These are phyloP conservation scores for Ascocoryne sarcoides DNA, from an alignment of 2,329 filamentous ascomycete species.

Conservation along the genomic window DNA sequence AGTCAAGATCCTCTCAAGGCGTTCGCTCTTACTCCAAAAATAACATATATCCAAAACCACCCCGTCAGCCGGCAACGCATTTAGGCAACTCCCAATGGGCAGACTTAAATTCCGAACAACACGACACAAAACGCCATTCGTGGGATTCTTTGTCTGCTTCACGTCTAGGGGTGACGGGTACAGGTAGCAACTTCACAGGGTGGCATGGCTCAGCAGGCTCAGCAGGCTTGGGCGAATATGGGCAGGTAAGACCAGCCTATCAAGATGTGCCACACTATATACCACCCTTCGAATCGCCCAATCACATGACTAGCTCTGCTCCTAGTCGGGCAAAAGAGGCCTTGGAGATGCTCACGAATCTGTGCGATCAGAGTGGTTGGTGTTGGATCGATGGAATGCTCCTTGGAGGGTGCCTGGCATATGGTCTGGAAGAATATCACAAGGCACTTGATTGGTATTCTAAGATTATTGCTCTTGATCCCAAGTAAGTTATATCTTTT, in stretches of 20 bases:
- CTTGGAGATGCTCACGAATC: constrained; percentile 59
- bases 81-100: constrained; percentile 16
- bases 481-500: constrained; percentile 38
- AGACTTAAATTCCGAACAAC: constrained; percentile 5
- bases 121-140: background rate
- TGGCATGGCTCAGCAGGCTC: constrained; percentile 14
- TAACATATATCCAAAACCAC: constrained; percentile 44
- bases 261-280: constrained; percentile 24
- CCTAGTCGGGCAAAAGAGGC: constrained; percentile 48
- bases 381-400: constrained; percentile 91
- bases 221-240: background rate
- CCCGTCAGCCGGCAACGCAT: constrained; percentile 25
- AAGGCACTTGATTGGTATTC: constrained; percentile 69
- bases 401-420: constrained; percentile 82
- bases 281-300: constrained; percentile 17
- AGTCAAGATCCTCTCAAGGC: constrained; percentile 27
- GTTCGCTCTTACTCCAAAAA: constrained; percentile 37
- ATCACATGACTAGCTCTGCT: constrained; percentile 13
- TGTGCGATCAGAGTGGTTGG: constrained; percentile 76
- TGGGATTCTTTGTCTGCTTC: constrained; percentile 2
- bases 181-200: constrained; percentile 5
- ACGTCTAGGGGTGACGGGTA: background rate
- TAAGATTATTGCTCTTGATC: constrained; percentile 48
- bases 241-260: constrained; percentile 10
- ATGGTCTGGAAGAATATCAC: constrained; percentile 77